Base-by-base conservation (phyloP, 345 rosid genomes). In the Heritiera fomes region DNA sequence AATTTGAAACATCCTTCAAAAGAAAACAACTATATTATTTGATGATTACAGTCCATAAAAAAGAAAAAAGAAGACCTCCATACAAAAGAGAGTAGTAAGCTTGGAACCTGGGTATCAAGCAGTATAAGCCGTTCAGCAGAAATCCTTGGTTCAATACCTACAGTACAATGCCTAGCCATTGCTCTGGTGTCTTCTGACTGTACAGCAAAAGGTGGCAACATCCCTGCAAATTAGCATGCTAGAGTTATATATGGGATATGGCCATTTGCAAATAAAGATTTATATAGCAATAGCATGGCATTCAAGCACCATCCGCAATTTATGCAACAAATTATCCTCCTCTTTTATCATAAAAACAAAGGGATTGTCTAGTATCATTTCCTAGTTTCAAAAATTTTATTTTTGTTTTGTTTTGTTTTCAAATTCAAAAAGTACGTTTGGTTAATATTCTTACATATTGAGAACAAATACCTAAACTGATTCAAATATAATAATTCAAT, bases 131-230 rank as follows among this genome's bases (percentile, higher is more conserved):
- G 86, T 78, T 93, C 92, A 49, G 92, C 82, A 46, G 98, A 90
- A 85, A 91, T 85, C 80, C 98, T 88, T 10, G 96, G 94, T 79
- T 93, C 98, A 75, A 91, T 91, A 72, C 96, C 96, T 2, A 83
- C 68, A 30, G 91, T 91, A 77, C 91, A 91, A 79, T 93, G 98
- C 85, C 85, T 91, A 41, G 92, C 92, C 85, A 82, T 82, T 60
- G 90, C 88, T 84, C 85, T 87, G 28, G 85, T 87, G 50, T 91
- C 98, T 77, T 93, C 96, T 2, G 94, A 84, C 53, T 89, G 94
- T 46, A 85, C 47, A 2, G 85, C 63, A 78, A 93, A 91, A 53
- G 94, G 96, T n/a, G 93, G 94, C 12, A 89, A 84, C 98, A 89
- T 91, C 60, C 94, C 97, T 91, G 85, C 41, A 83, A 77, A 72